A percentile compares a stretch with the other conserved stretches of the same genome.
phyloP scores from a whole-genome alignment of 108 stramenopile species.

The Cylindrotheca fusiformis region DNA sequence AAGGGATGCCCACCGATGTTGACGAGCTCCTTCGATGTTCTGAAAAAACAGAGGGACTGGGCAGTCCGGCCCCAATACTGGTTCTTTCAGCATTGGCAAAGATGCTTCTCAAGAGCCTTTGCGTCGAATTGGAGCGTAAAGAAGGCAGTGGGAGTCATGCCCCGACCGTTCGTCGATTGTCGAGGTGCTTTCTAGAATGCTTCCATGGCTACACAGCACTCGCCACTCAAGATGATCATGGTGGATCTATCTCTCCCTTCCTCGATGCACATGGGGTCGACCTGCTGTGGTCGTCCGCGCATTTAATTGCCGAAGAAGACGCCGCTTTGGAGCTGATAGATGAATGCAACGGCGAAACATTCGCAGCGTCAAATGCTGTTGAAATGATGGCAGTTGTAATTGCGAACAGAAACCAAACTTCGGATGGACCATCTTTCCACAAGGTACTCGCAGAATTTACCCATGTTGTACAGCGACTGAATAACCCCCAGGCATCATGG shows the following conservation, averaged over 20 bases:
- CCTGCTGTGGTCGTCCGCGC: too few relatives aligned
- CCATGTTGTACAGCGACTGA: slow-evolving; percentile 23
- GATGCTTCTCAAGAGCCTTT: slow-evolving; percentile 10
- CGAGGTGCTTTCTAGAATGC: slow-evolving; percentile 52
- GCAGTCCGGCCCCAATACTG: background rate
- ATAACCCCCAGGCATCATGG: slow-evolving; percentile 35
- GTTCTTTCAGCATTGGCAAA: slow-evolving; percentile 1
- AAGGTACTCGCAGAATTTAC: slow-evolving; percentile 12
- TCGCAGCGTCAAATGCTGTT: slow-evolving; percentile 30
- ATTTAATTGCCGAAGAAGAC: background rate
- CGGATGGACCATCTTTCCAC: background rate
- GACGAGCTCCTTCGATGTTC: slow-evolving; percentile 22
- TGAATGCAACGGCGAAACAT: slow-evolving; percentile 22
- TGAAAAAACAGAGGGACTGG: too few relatives aligned
- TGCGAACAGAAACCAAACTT: background rate
- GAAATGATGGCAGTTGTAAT: slow-evolving; percentile 43
- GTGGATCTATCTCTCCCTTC: too few relatives aligned
- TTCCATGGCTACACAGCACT: slow-evolving; percentile 9
- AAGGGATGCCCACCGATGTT: slow-evolving; percentile 36
- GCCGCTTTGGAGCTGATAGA: too few relatives aligned
- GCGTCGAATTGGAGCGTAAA: slow-evolving; percentile 4
- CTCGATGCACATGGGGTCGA: too few relatives aligned
- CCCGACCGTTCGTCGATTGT: slow-evolving; percentile 54
- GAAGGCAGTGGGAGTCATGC: slow-evolving; percentile 21
- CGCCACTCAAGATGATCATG: too few relatives aligned